A percentile compares a stretch with the other conserved stretches of the same genome.
Evolutionary conservation across 345 rosid genomes (phyloP).

Genomic region (Psidium friedrichsthalianum): DNA sequence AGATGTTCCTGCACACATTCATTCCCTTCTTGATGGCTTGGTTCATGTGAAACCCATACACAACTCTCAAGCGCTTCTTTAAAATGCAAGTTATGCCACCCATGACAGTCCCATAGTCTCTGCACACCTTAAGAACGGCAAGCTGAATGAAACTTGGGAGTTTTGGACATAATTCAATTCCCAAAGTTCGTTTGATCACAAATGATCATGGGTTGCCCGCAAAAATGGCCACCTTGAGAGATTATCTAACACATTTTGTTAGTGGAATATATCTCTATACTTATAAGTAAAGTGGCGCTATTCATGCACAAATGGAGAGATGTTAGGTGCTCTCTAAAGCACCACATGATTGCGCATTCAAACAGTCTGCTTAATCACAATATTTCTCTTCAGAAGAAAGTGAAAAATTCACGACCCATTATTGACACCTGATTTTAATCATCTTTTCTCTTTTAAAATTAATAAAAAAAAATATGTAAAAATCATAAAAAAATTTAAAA

Average conservation of each 20-base stretch:
- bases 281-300: no score
- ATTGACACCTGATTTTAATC: no score
- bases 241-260: no score
- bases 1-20: background rate
- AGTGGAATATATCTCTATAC: no score
- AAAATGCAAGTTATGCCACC: background rate
- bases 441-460: no score
- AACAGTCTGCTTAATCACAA: background rate
- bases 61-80: background rate
- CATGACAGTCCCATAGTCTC: background rate
- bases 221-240: background rate
- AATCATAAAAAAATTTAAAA: no score
- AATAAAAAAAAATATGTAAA: no score
- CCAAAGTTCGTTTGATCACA: background rate
- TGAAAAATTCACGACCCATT: background rate
- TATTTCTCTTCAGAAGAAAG: background rate
- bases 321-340: background rate
- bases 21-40: background rate
- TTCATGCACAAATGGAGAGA: background rate
- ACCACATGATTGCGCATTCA: background rate
- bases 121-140: background rate
- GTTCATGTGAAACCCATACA: background rate
- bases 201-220: background rate
- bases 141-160: background rate
- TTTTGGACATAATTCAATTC: background rate